A percentile compares a stretch with the other conserved stretches of the same genome.
These are phyloP conservation scores for Magnaporthiopsis incrustans DNA, from an alignment of 2,329 filamentous ascomycete genomes.

Conservation along the genomic window DNA sequence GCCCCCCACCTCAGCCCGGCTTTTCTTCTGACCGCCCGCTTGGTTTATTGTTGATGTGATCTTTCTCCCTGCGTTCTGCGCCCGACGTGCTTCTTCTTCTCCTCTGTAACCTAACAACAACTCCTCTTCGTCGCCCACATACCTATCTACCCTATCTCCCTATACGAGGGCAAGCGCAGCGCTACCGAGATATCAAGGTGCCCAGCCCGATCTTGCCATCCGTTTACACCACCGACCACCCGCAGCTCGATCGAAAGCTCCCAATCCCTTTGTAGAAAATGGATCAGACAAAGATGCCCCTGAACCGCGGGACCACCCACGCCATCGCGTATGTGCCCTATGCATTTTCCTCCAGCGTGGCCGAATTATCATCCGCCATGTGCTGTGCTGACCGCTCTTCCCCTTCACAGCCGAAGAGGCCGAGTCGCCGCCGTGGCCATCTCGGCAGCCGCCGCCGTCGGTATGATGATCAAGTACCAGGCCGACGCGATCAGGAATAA, in stretches of 20 bases:
- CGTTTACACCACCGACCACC: too few relatives aligned
- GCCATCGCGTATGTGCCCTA: neutral
- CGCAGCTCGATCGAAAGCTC: neutral
- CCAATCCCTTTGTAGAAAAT: neutral
- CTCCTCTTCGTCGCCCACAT: neutral
- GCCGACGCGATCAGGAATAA: constrained; percentile 29
- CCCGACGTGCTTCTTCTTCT: neutral
- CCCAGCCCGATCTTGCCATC: neutral
- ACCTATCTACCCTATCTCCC: neutral
- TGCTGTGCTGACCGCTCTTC: neutral
- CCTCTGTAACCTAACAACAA: neutral
- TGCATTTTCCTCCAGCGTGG: too few relatives aligned
- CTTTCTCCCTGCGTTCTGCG: neutral
- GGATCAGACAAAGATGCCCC: constrained; percentile 1
- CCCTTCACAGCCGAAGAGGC: constrained; percentile 26
- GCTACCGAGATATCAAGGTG: too few relatives aligned
- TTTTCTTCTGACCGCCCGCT: neutral
- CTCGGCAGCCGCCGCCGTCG: constrained; percentile 18
- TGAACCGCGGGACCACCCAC: neutral
- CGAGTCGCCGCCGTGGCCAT: constrained; percentile 26
- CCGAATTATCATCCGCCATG: too few relatives aligned
- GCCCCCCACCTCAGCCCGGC: too few relatives aligned
- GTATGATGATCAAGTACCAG: constrained; percentile 25
- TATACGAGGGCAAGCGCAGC: neutral
- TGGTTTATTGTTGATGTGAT: neutral